Conservation (phyloP, 768 basidiomycete genomes). For the Ramaria sp. region DNA sequence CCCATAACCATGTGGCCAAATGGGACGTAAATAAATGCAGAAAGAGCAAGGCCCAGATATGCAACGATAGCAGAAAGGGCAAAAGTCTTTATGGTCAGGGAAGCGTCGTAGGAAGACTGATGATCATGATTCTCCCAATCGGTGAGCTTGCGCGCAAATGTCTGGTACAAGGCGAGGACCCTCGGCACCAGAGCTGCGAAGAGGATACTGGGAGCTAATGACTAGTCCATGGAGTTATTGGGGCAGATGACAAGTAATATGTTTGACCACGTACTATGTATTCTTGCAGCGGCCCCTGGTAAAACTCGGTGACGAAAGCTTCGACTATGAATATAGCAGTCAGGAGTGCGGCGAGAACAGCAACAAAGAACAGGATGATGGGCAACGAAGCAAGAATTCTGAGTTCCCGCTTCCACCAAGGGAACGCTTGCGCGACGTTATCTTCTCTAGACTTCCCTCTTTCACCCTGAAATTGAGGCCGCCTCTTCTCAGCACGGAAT, state of each 20-base stretch:
- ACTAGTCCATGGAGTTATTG: slow-evolving; percentile 27
- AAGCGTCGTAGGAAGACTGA: slow-evolving; percentile 63
- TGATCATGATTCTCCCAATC: slow-evolving; percentile 89
- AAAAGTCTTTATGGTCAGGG: slow-evolving; percentile 86
- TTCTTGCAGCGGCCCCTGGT: slow-evolving; percentile 76
- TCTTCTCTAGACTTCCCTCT: slow-evolving; percentile 8
- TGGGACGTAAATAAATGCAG: slow-evolving; percentile 93
- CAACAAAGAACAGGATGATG: slow-evolving; percentile 64
- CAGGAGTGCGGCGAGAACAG: slow-evolving; percentile 55
- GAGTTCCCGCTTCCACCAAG: slow-evolving; percentile 69
- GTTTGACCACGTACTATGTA: slow-evolving; percentile 50
- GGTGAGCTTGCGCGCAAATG: slow-evolving; percentile 58
- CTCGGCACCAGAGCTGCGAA: slow-evolving; percentile 76
- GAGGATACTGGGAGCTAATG: slow-evolving; percentile 73
- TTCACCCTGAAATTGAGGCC: slow-evolving; percentile 17
- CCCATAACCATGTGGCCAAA: slow-evolving; percentile 82
- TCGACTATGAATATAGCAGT: slow-evolving; percentile 81
- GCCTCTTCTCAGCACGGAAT: slow-evolving; percentile 63
- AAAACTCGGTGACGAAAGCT: slow-evolving; percentile 82
- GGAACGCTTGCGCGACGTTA: slow-evolving; percentile 20
- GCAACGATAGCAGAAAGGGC: slow-evolving; percentile 81
- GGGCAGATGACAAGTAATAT: not conserved
- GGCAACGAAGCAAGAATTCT: slow-evolving; percentile 61
- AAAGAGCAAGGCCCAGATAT: slow-evolving; percentile 82
- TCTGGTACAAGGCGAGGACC: slow-evolving; percentile 63